phyloP scores from a whole-genome alignment of 2,329 filamentous ascomycete species.

The Hypoxylon sp. region DNA sequence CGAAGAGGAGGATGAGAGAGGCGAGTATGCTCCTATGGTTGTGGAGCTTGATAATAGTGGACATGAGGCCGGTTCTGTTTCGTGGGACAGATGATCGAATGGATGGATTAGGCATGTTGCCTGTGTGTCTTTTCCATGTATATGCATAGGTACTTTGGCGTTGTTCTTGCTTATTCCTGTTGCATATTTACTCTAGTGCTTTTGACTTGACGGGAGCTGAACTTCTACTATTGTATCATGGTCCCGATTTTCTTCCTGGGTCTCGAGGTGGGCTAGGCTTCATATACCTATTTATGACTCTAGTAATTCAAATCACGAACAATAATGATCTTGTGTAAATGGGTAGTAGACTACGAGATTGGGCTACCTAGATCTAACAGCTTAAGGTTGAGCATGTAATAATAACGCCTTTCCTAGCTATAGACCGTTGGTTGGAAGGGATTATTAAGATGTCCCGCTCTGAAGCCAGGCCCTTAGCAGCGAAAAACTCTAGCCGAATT shows the following conservation, averaged over 20 bases:
- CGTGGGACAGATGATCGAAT: constrained; percentile 57
- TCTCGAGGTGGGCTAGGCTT: not conserved
- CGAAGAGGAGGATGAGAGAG: constrained; percentile 68
- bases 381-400: not conserved
- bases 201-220: not conserved
- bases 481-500: not conserved
- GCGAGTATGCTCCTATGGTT: constrained; percentile 68
- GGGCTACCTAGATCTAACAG: not conserved
- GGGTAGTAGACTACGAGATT: not conserved
- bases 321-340: not conserved
- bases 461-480: not conserved
- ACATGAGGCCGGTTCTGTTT: constrained; percentile 67
- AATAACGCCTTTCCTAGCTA: not conserved
- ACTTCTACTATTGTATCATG: not conserved
- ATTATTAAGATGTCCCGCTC: not conserved
- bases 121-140: not conserved
- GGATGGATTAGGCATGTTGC: not conserved
- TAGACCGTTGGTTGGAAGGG: not conserved
- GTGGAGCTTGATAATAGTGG: constrained; percentile 68
- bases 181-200: constrained; percentile 1
- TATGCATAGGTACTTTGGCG: constrained; percentile 5
- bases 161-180: constrained; percentile 1
- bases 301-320: not conserved
- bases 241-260: not conserved
- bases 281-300: not conserved